Conservation (phyloP, 108 stramenopile species). For the Nitzschia sp. region DNA sequence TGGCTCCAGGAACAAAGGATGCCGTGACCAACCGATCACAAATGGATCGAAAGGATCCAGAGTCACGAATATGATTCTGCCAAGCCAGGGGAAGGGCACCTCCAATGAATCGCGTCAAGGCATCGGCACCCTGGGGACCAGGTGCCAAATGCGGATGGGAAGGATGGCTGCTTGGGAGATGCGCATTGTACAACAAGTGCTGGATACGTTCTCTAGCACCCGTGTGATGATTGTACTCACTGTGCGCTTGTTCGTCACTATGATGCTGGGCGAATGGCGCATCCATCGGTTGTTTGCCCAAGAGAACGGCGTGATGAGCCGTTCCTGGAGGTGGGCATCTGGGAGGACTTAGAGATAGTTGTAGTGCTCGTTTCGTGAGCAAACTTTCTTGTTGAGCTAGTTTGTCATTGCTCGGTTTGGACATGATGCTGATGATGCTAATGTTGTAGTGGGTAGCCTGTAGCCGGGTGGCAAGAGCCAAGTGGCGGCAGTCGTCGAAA, state of each 20-base stretch:
- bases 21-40: conserved; percentile 46
- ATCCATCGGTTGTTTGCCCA: background rate
- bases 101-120: conserved; percentile 52
- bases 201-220: conserved; percentile 13
- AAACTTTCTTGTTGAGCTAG: conserved; percentile 21
- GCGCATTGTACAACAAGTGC: conserved; percentile 13
- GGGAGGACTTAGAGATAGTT: conserved; percentile 60
- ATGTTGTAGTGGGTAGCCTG: no score
- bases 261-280: conserved; percentile 11
- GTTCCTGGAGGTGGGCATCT: conserved; percentile 52
- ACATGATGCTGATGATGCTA: no score
- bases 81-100: conserved; percentile 44
- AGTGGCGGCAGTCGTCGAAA: no score
- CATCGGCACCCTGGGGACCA: conserved; percentile 41
- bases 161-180: conserved; percentile 43
- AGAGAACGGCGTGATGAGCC: conserved; percentile 15
- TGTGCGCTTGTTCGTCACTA: background rate
- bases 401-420: background rate
- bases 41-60: conserved; percentile 55
- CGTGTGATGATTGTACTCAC: conserved; percentile 24
- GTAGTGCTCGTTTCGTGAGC: conserved; percentile 51
- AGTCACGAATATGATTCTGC: conserved; percentile 64
- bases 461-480: no score
- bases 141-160: conserved; percentile 35
- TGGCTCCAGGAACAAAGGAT: conserved; percentile 39